phyloP scores from a whole-genome alignment of 352 stramenopile genomes.

The Blastocystis sp. region DNA sequence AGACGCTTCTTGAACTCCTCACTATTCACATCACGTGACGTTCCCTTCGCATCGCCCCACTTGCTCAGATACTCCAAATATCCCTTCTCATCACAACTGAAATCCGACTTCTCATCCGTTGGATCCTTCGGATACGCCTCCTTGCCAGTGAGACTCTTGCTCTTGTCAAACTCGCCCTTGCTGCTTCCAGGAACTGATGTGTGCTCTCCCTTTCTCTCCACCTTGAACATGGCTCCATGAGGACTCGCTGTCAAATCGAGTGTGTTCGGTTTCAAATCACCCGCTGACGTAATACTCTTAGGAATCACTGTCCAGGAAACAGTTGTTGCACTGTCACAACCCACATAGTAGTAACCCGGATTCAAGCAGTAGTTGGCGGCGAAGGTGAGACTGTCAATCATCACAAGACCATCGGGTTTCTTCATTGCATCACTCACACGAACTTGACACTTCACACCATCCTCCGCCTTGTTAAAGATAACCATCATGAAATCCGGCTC shows the following conservation, averaged over 20 bases:
- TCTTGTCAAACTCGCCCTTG: not conserved
- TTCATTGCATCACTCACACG: not conserved
- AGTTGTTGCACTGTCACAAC: not conserved
- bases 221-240: not conserved
- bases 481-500: not conserved
- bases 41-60: not conserved
- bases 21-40: not conserved
- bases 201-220: not conserved
- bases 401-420: not conserved
- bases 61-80: not conserved
- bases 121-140: not conserved
- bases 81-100: not conserved
- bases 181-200: not conserved
- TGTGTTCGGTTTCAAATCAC: no score
- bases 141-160: slow-evolving; percentile 13
- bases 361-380: not conserved
- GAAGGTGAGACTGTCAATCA: not conserved
- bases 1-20: no score
- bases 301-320: no score
- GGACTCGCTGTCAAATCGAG: not conserved
- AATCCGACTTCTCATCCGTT: not conserved
- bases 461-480: not conserved
- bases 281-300: no score
- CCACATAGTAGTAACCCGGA: slow-evolving; percentile 13
- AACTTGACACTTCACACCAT: not conserved